Base-by-base conservation (phyloP, 2,329 filamentous ascomycete genomes). In the Ceratocystis diversiconidia region DNA sequence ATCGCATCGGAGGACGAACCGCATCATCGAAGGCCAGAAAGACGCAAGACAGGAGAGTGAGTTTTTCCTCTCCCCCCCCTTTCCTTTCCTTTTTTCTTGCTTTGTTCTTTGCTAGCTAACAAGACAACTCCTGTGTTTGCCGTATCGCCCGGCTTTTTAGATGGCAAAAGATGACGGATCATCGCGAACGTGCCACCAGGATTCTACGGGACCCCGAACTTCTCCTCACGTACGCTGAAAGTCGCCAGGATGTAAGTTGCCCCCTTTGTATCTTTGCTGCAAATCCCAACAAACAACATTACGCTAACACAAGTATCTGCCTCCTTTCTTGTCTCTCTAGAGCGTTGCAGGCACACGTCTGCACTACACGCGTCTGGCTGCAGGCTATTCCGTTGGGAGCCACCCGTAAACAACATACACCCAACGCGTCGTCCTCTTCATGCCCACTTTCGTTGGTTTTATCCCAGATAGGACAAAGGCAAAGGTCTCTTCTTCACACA, bases 191-290 rank as follows among this genome's bases (percentile, higher is more conserved):
- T 17, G 64, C 64, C 1, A 41, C 22, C 22, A 7, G 79, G 10
- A 77, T 85, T 48, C 77, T 86, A 1, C 80, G 83, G 68, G 79
- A 73, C 30, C 83, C 82, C 0, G 83, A 85, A 70, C 73, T 82
- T 65, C 73, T 86, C 61, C 81, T 84, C 77, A 83, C 83, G 76
- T 79, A 82, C 52, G 80, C 84, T 1, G 77, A 80, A 69, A 79
- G 79, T 68, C 76, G 76, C 36, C 77, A 77, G 41, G 79, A 84
- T 69, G 84, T 86, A 71, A 70, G 80, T 60, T 15, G 6, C 32
- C 46, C 43, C 8, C n/a, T 55, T 2, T 36, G 10, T 43, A 22
- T 32, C 6, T 17, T 25, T 22, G 15, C 17, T 55, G 8, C 44
- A 22, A 10, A 55, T 41, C 61, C 48, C 10, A 15, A 1, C 30